phyloP scores from a whole-genome alignment of 805 yeast species.

The Candida golubevii region DNA sequence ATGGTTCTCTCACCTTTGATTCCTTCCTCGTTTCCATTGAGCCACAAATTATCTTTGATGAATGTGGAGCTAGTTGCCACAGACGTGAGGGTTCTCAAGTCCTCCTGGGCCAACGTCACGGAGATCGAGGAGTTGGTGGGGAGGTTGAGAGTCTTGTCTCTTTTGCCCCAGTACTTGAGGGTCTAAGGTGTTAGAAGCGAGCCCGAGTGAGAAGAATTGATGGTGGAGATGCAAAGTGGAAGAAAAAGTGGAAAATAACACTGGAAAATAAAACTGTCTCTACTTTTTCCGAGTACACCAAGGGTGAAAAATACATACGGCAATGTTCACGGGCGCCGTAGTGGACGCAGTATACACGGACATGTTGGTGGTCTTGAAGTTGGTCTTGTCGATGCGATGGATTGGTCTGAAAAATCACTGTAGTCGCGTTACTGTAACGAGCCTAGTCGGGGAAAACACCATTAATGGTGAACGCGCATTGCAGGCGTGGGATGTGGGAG shows the following conservation, averaged over 20 bases:
- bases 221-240: no score
- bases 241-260: no score
- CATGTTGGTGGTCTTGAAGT: conserved; percentile 27
- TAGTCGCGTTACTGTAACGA: conserved; percentile 2
- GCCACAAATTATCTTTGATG: conserved; percentile 65
- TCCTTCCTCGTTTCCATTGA: conserved; percentile 81
- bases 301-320: conserved; percentile 48
- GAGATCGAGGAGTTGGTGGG: conserved; percentile 97
- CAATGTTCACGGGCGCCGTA: conserved; percentile 97
- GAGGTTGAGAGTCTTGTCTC: conserved; percentile 80
- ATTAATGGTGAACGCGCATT: no score
- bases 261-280: no score
- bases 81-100: conserved; percentile 86
- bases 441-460: no score
- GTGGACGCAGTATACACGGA: conserved; percentile 67
- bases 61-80: conserved; percentile 64
- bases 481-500: no score
- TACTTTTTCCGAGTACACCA: no score
- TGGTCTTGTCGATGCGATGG: not conserved
- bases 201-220: no score
- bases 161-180: conserved; percentile 97
- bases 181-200: conserved; percentile 43
- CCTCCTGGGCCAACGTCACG: conserved; percentile 88
- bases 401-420: not conserved
- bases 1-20: conserved; percentile 58